phyloP scores from a whole-genome alignment of 176 grass and related monocot species.

The Hordeum marinum region DNA sequence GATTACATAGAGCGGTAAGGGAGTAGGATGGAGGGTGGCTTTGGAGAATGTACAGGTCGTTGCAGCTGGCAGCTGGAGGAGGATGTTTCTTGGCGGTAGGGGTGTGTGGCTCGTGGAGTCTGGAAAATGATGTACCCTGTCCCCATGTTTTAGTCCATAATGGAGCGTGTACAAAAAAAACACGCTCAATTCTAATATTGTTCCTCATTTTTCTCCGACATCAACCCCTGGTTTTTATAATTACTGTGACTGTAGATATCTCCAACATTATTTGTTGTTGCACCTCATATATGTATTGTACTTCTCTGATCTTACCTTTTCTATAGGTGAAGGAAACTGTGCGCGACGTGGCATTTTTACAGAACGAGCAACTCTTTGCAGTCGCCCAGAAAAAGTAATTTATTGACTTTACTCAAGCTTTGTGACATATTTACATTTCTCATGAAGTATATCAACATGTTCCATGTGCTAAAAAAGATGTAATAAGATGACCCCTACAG shows the following conservation, averaged over 20 bases:
- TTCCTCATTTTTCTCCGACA: not conserved
- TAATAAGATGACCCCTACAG: no score
- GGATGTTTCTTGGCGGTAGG: not conserved
- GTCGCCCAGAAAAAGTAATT: slow-evolving; percentile 92
- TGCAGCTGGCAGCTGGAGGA: not conserved
- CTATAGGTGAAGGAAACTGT: slow-evolving; percentile 85
- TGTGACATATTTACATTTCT: not conserved
- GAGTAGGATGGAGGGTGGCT: not conserved
- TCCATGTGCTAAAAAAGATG: not conserved
- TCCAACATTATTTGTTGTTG: not conserved
- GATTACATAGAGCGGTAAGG: not conserved
- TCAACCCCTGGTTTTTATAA: not conserved
- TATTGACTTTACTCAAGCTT: not conserved
- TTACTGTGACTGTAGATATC: not conserved
- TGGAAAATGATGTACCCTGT: no score
- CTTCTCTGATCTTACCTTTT: slow-evolving; percentile 18
- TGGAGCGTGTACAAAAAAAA: not conserved
- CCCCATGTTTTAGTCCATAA: no score
- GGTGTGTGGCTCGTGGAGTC: no score
- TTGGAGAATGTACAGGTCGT: not conserved
- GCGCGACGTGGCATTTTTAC: slow-evolving; percentile 72
- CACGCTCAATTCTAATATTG: not conserved
- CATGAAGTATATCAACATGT: not conserved
- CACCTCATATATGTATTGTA: not conserved
- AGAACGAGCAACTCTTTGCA: slow-evolving; percentile 85